Base-by-base conservation (phyloP, 1,284 basidiomycete species). In the Ustilago hordei region DNA sequence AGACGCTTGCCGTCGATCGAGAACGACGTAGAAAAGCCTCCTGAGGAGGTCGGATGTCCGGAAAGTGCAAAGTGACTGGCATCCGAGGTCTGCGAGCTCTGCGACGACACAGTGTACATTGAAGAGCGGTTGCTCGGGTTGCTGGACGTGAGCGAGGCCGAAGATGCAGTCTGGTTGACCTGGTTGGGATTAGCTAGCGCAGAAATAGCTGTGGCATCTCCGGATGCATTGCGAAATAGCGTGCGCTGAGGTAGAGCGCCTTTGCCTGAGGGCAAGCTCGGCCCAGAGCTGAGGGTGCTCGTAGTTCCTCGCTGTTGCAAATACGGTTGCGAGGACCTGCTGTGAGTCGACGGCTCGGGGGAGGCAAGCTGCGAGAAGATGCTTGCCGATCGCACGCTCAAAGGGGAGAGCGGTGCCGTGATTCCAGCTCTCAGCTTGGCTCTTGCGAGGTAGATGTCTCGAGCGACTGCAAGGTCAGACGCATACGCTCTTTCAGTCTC, bases 401-500 rank as follows among this genome's bases (percentile, higher is more conserved):
- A 47, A 2, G 70, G 67, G 34, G 76, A 74, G 4, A 71, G 52
- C 0, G 81, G 75, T n/a, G 75, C 56, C 1, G 70, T 71, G 54
- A 80, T 74, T 34, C 81, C 80, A n/a, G 83, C 81, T 41, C 70
- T 73, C 19, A 81, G 81, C 48, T 82, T 80, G 0, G 87, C 87
- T 11, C 84, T 77, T 1, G 84, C 82, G 34, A 88, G 78, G 84
- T 95, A 93, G 34, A 95, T 90, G 78, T 95, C 92, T 54, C 92
- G 89, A 60, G 97, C 91, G 56, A 97, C 88, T 3, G 92, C 91
- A 23, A 98, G 89, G 88, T 98, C 95, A 11, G 91, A 91, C 1
- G 95, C 93, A 86, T 96, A 96, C 0, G 92, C 91, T 34, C 92
- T 89, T 85, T 98, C 95, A 23, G 93, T 95, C 48, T 84, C 82